Conservation (phyloP, 148 eudicot genomes). For the Linanthus parryae region DNA sequence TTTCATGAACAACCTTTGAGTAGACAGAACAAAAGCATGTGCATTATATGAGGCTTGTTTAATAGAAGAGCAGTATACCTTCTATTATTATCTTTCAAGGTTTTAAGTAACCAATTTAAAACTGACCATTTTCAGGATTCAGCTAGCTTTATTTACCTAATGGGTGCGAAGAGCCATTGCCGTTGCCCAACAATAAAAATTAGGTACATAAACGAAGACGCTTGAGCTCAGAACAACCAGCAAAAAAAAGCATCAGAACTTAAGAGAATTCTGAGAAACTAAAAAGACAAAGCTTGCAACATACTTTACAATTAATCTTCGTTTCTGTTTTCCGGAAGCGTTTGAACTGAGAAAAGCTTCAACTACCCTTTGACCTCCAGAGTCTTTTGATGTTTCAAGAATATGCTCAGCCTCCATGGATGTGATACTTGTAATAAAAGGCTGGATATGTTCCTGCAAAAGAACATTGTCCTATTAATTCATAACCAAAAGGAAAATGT, state of each 20-base stretch:
- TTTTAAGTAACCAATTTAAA: too few relatives aligned
- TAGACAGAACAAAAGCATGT: too few relatives aligned
- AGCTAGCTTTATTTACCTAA: too few relatives aligned
- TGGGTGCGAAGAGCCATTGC: too few relatives aligned
- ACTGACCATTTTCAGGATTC: too few relatives aligned
- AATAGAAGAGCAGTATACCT: too few relatives aligned
- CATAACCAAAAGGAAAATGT: neutral
- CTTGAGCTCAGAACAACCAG: too few relatives aligned
- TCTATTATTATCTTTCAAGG: too few relatives aligned
- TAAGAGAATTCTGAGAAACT: neutral
- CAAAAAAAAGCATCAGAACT: neutral
- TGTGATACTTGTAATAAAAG: constrained; percentile 69
- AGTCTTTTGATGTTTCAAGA: constrained; percentile 61
- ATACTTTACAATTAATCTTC: constrained; percentile 71
- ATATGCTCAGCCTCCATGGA: constrained; percentile 66
- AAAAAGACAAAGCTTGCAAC: constrained; percentile 9
- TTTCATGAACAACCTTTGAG: too few relatives aligned
- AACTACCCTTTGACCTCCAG: constrained; percentile 78
- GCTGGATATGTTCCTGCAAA: constrained; percentile 70
- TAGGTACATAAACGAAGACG: too few relatives aligned
- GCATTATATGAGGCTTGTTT: too few relatives aligned
- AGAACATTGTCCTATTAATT: constrained; percentile 3
- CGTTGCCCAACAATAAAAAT: too few relatives aligned
- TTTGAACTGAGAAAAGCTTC: constrained; percentile 83
- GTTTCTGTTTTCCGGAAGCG: constrained; percentile 66